These are phyloP conservation scores for Gyromitra esculenta DNA, from an alignment of 2,329 filamentous ascomycete species.

Conservation along the genomic window DNA sequence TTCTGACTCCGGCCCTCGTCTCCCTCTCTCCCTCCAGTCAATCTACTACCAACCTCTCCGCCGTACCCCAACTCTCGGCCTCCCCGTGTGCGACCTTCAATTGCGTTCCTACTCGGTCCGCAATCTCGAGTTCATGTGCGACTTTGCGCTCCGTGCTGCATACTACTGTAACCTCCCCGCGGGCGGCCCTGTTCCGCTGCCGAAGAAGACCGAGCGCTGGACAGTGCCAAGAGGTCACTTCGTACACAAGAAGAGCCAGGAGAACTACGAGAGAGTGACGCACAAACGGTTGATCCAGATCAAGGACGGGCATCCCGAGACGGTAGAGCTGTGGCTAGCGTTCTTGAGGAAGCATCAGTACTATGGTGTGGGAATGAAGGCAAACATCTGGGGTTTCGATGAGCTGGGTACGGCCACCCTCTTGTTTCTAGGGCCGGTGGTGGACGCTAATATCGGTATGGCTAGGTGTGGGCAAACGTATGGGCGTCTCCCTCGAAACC, in stretches of 20 bases:
- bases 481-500: slow-evolving; percentile 65
- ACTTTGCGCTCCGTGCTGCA: slow-evolving; percentile 92
- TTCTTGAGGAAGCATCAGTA: slow-evolving; percentile 92
- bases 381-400: slow-evolving; percentile 91
- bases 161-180: slow-evolving; percentile 92
- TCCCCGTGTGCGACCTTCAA: slow-evolving; percentile 90
- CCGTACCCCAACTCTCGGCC: slow-evolving; percentile 75
- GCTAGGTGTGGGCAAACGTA: slow-evolving; percentile 65
- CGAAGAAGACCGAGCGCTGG: slow-evolving; percentile 89
- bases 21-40: slow-evolving; percentile 83
- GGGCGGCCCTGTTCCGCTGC: slow-evolving; percentile 84
- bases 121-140: slow-evolving; percentile 91
- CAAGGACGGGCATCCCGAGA: slow-evolving; percentile 87
- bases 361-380: slow-evolving; percentile 98
- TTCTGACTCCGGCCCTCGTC: slow-evolving; percentile 69
- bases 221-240: slow-evolving; percentile 89
- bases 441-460: slow-evolving; percentile 10
- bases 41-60: slow-evolving; percentile 86
- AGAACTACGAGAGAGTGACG: slow-evolving; percentile 96
- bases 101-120: slow-evolving; percentile 89
- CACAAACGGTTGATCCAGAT: slow-evolving; percentile 88
- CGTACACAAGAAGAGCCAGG: slow-evolving; percentile 95
- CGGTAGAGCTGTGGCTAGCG: slow-evolving; percentile 89
- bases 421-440: background rate
- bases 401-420: slow-evolving; percentile 69